These are phyloP conservation scores for Sinapis alba DNA, from an alignment of 441 rosid genomes.

Conservation along the genomic window DNA sequence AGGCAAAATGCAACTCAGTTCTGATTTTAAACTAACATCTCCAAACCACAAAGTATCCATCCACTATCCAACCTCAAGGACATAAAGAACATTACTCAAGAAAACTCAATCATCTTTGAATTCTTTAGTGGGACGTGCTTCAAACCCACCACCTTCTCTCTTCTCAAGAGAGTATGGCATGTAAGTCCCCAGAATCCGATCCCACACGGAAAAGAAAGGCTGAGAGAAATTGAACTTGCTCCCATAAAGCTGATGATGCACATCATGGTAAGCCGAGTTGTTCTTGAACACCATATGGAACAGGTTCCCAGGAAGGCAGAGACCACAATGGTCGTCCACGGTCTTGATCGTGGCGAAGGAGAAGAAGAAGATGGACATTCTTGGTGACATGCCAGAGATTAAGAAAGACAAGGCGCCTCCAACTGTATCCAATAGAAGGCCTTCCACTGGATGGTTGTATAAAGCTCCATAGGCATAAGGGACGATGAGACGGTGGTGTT, in stretches of 20 bases:
- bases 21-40: conserved; percentile 19
- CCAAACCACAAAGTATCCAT: conserved; percentile 1
- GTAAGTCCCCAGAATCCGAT: conserved; percentile 27
- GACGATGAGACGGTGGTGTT: conserved; percentile 82
- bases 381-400: conserved; percentile 80
- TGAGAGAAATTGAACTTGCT: conserved; percentile 29
- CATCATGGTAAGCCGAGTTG: conserved; percentile 49
- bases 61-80: neutral
- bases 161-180: conserved; percentile 32
- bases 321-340: conserved; percentile 82
- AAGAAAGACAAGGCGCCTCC: conserved; percentile 77
- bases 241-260: conserved; percentile 30
- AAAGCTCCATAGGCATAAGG: conserved; percentile 86
- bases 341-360: conserved; percentile 84
- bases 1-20: conserved; percentile 16
- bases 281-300: conserved; percentile 71
- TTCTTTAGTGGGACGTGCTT: conserved; percentile 27
- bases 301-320: conserved; percentile 82
- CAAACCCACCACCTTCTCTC: conserved; percentile 18
- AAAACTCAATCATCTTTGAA: conserved; percentile 9
- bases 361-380: conserved; percentile 75
- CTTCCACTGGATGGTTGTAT: conserved; percentile 79
- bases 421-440: conserved; percentile 75
- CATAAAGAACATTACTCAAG: conserved; percentile 4
- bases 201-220: conserved; percentile 33